Evolutionary conservation across 2,329 filamentous ascomycete species (phyloP).

Genomic region (Lachnellula willkommii): DNA sequence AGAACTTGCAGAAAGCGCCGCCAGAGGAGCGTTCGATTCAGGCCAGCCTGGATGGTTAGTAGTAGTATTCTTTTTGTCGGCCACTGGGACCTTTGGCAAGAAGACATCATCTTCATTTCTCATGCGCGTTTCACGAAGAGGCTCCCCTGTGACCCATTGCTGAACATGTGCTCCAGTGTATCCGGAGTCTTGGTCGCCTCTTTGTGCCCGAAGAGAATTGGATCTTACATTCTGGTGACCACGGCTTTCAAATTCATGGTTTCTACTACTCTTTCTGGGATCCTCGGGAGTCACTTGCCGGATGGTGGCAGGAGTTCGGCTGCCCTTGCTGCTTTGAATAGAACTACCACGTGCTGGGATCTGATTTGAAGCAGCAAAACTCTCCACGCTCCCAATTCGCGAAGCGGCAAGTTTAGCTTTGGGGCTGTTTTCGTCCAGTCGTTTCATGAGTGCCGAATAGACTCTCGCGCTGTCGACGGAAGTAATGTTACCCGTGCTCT

Average conservation of each 20-base stretch:
- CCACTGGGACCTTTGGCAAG: slow-evolving; percentile 10
- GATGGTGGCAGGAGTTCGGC: slow-evolving; percentile 21
- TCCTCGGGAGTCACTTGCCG: slow-evolving; percentile 19
- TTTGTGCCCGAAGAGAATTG: slow-evolving; percentile 10
- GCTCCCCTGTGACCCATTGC: slow-evolving; percentile 21
- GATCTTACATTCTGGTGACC: slow-evolving; percentile 12
- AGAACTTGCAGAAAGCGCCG: slow-evolving; percentile 11
- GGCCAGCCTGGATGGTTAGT: not conserved
- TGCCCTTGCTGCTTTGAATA: slow-evolving; percentile 10
- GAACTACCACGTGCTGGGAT: slow-evolving; percentile 15
- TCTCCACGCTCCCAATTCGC: slow-evolving; percentile 19
- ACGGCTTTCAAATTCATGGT: not conserved
- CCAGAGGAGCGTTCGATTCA: slow-evolving; percentile 1
- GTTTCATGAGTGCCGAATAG: slow-evolving; percentile 60
- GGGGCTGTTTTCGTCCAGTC: slow-evolving; percentile 40
- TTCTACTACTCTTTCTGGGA: slow-evolving; percentile 3
- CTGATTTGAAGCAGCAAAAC: slow-evolving; percentile 5
- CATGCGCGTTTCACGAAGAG: slow-evolving; percentile 13
- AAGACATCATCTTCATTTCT: slow-evolving; percentile 23
- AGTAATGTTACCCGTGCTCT: slow-evolving; percentile 9
- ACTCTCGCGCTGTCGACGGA: slow-evolving; percentile 52
- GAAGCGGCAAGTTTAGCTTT: slow-evolving; percentile 18
- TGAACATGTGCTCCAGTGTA: slow-evolving; percentile 16
- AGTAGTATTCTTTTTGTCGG: not conserved
- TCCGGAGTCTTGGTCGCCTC: slow-evolving; percentile 13